Percentiles rank a stretch among this genome's conserved stretches.
Conservation (phyloP, 169 alveolate genomes). For the Plasmodium reichenowi region DNA sequence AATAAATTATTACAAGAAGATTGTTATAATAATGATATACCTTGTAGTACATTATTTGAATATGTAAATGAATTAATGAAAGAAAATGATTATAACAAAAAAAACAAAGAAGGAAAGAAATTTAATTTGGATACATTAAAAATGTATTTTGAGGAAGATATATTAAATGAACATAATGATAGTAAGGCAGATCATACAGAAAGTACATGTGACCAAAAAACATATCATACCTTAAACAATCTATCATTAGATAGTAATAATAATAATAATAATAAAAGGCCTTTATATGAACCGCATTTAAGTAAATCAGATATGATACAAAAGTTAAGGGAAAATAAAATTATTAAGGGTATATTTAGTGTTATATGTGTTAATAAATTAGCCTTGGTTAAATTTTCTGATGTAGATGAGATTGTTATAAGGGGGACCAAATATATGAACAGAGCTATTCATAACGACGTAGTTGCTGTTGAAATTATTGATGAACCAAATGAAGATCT, state of each 20-base stretch:
- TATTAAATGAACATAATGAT: slow-evolving; percentile 33
- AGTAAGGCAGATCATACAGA: not conserved
- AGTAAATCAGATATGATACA: slow-evolving; percentile 81
- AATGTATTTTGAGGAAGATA: slow-evolving; percentile 74
- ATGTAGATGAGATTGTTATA: slow-evolving; percentile 88
- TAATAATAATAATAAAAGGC: slow-evolving; percentile 77
- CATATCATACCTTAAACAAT: not conserved
- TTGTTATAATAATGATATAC: slow-evolving; percentile 62
- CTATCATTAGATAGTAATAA: slow-evolving; percentile 15
- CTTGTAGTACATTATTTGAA: slow-evolving; percentile 68
- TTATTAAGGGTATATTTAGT: slow-evolving; percentile 91
- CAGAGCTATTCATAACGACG: slow-evolving; percentile 98
- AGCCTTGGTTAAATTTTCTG: slow-evolving; percentile 83
- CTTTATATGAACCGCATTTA: slow-evolving; percentile 82
- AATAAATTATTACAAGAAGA: slow-evolving; percentile 76
- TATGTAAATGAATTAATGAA: slow-evolving; percentile 60
- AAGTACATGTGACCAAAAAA: not conserved
- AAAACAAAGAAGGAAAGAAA: slow-evolving; percentile 22
- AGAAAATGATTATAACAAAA: slow-evolving; percentile 5
- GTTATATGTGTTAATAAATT: slow-evolving; percentile 86
- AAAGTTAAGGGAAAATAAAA: slow-evolving; percentile 89
- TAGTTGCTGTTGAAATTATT: slow-evolving; percentile 94
- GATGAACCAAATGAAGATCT: slow-evolving; percentile 84
- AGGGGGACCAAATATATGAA: slow-evolving; percentile 91
- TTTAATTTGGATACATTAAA: slow-evolving; percentile 44